Conservation (phyloP, 2,329 filamentous ascomycete species). For the Cercospora nicotianae region DNA sequence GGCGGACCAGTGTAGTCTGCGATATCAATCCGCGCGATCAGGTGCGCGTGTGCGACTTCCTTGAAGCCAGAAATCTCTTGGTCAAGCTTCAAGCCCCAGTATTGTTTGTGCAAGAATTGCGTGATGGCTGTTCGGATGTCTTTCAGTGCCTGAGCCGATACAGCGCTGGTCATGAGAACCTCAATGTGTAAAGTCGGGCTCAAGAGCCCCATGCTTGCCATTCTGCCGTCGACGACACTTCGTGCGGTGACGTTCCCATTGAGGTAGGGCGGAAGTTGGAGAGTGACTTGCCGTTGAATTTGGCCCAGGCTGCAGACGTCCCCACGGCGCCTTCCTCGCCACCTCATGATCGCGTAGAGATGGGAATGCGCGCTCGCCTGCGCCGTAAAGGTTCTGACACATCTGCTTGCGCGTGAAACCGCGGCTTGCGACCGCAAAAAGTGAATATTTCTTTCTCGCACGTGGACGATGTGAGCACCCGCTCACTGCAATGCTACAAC, state of each 20-base stretch:
- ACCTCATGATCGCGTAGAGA: background rate
- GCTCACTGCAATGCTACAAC: background rate
- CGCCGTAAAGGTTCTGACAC: background rate
- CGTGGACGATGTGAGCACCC: background rate
- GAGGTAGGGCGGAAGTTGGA: background rate
- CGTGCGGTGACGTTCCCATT: background rate
- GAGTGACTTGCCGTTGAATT: background rate
- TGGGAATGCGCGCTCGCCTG: background rate
- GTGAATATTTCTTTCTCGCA: background rate
- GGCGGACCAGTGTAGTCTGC: conserved; percentile 42
- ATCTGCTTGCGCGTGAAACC: background rate
- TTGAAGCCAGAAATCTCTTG: conserved; percentile 22
- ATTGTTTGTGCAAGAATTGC: conserved; percentile 34
- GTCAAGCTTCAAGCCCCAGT: conserved; percentile 22
- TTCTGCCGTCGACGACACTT: conserved; percentile 6
- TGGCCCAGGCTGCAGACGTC: background rate
- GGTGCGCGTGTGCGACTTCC: conserved; percentile 31
- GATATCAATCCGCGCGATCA: conserved; percentile 41
- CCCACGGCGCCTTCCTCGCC: background rate
- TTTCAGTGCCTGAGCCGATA: background rate
- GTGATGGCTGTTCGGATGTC: conserved; percentile 34
- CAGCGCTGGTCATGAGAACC: conserved; percentile 37
- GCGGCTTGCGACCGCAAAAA: background rate
- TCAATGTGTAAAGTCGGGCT: conserved; percentile 44
- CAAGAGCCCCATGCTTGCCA: conserved; percentile 23